A percentile compares a stretch with the other conserved stretches of the same genome.
These are phyloP conservation scores for Kwoniella newhampshirensis DNA, from an alignment of 768 basidiomycete genomes.

Conservation along the genomic window DNA sequence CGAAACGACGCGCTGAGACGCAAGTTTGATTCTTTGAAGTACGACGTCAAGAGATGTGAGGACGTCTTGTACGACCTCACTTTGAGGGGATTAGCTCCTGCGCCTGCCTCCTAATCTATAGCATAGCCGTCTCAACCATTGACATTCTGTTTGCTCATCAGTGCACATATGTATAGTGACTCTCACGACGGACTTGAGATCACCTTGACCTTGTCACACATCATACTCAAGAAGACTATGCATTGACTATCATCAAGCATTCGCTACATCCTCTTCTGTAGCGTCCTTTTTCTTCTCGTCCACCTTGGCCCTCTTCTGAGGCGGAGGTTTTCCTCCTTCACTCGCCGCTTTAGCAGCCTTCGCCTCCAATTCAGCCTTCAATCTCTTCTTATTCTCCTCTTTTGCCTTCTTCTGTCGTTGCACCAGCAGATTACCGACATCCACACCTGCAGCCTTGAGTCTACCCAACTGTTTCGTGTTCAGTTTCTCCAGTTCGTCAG, in stretches of 20 bases:
- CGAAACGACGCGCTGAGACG: conserved; percentile 56
- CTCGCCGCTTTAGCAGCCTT: neutral
- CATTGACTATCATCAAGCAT: neutral
- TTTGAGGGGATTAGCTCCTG: conserved; percentile 46
- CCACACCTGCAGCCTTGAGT: conserved; percentile 44
- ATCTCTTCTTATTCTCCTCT: conserved; percentile 35
- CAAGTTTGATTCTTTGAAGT: conserved; percentile 56
- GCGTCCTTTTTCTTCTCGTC: neutral
- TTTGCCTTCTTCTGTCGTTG: conserved; percentile 42
- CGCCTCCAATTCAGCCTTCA: conserved; percentile 12
- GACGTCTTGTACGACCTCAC: conserved; percentile 56
- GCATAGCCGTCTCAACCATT: too few species aligned
- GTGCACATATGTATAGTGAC: too few species aligned
- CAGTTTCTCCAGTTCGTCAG: conserved; percentile 34
- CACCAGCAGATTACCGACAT: conserved; percentile 30
- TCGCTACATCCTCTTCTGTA: conserved; percentile 11
- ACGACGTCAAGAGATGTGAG: conserved; percentile 56
- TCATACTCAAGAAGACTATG: neutral
- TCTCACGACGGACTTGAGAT: too few species aligned
- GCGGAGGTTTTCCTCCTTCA: neutral
- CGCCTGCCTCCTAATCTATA: neutral
- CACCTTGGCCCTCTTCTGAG: neutral
- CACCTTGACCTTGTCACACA: too few species aligned
- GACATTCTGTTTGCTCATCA: too few species aligned
- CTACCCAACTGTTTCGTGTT: conserved; percentile 38